These are phyloP conservation scores for Tephrocybe sp. DNA, from an alignment of 768 basidiomycete genomes.

Conservation along the genomic window DNA sequence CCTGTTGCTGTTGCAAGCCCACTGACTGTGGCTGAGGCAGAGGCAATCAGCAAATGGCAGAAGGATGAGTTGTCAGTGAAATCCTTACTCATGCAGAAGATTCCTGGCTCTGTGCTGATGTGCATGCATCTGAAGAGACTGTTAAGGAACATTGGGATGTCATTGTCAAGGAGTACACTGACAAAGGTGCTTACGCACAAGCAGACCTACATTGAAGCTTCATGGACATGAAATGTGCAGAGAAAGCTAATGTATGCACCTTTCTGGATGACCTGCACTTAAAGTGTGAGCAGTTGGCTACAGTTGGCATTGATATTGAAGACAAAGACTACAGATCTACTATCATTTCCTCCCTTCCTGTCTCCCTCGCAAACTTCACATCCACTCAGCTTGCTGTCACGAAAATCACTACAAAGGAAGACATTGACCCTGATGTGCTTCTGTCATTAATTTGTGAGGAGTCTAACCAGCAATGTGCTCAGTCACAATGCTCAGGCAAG, in stretches of 20 bases:
- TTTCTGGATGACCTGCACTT: slow-evolving; percentile 25
- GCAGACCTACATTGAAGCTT: slow-evolving; percentile 27
- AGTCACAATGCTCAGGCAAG: neutral
- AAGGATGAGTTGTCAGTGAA: slow-evolving; percentile 32
- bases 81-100: no score
- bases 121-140: slow-evolving; percentile 20
- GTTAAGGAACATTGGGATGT: slow-evolving; percentile 30
- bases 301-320: slow-evolving; percentile 28
- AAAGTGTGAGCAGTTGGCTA: slow-evolving; percentile 23
- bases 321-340: slow-evolving; percentile 31
- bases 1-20: neutral
- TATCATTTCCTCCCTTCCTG: slow-evolving; percentile 30
- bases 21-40: neutral
- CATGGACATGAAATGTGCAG: slow-evolving; percentile 26
- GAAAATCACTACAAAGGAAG: slow-evolving; percentile 4
- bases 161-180: slow-evolving; percentile 30
- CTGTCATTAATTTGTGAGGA: slow-evolving; percentile 29
- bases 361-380: slow-evolving; percentile 26
- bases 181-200: slow-evolving; percentile 30
- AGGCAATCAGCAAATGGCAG: slow-evolving; percentile 27
- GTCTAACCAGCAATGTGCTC: slow-evolving; percentile 17
- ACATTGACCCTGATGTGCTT: slow-evolving; percentile 20
- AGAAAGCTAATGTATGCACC: slow-evolving; percentile 25
- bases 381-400: slow-evolving; percentile 23
- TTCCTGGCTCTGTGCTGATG: slow-evolving; percentile 31